phyloP scores from a whole-genome alignment of 169 alveolate species.

The Plasmodium ovale region DNA sequence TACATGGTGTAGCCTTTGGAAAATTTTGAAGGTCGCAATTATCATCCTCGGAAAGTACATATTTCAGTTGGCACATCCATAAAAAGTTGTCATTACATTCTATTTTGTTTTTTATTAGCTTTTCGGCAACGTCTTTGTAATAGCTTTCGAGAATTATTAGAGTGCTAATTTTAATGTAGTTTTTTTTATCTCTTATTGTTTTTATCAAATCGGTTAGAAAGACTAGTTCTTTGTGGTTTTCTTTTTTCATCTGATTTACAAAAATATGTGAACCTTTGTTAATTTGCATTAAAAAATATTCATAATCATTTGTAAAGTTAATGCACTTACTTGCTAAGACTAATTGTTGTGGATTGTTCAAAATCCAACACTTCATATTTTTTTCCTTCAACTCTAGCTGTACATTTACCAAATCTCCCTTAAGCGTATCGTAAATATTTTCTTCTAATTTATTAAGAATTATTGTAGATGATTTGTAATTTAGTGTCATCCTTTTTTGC shows the following conservation, averaged over 20 bases:
- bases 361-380: constrained; percentile 54
- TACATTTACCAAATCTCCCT: constrained; percentile 67
- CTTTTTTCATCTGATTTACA: constrained; percentile 64
- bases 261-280: constrained; percentile 72
- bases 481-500: constrained; percentile 41
- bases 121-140: constrained; percentile 76
- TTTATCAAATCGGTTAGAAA: constrained; percentile 64
- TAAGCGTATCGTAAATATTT: constrained; percentile 60
- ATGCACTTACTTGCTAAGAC: constrained; percentile 64
- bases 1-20: background rate
- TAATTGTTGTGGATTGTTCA: constrained; percentile 64
- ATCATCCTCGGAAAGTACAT: constrained; percentile 52
- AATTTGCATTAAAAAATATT: constrained; percentile 69
- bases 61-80: constrained; percentile 70
- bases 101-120: constrained; percentile 67
- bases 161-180: constrained; percentile 66
- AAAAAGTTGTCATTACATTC: constrained; percentile 69
- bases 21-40: constrained; percentile 9
- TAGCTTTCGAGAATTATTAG: constrained; percentile 64
- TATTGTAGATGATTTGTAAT: constrained; percentile 55
- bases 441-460: constrained; percentile 67
- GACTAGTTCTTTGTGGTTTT: constrained; percentile 44
- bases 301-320: constrained; percentile 72
- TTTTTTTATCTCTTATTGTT: constrained; percentile 72
- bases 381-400: constrained; percentile 54